Percentiles rank a stretch among this genome's conserved stretches.
Conservation (phyloP, 2,329 filamentous ascomycete genomes). For the Ascochyta fabae region DNA sequence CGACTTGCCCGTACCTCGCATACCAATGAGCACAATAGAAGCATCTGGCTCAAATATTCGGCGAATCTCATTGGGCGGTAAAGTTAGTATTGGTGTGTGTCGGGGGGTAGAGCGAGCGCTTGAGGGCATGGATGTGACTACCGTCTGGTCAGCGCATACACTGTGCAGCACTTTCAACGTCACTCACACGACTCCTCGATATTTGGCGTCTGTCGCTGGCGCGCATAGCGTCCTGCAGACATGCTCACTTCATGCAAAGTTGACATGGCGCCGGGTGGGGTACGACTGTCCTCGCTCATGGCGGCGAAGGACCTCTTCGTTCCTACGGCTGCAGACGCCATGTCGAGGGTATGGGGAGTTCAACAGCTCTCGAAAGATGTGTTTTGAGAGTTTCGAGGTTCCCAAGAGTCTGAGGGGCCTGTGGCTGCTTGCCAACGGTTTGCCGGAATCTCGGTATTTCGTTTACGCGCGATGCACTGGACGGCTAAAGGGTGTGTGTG, state of each 20-base stretch:
- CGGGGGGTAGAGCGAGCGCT: constrained; percentile 39
- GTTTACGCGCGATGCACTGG: constrained; percentile 10
- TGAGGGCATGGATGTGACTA: constrained; percentile 29
- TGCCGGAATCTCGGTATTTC: constrained; percentile 4
- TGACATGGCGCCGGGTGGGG: constrained; percentile 6
- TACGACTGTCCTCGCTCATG: constrained; percentile 29
- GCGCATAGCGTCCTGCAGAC: constrained; percentile 4
- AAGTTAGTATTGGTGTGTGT: constrained; percentile 32
- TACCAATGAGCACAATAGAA: constrained; percentile 75
- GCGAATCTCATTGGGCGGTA: constrained; percentile 27
- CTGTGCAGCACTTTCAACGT: not conserved
- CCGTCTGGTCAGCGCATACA: constrained; percentile 10
- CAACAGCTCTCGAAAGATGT: not conserved
- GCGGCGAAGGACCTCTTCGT: constrained; percentile 38
- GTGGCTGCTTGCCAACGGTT: not conserved
- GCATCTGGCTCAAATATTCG: constrained; percentile 64
- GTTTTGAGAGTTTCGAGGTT: not conserved
- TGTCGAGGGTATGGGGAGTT: constrained; percentile 10
- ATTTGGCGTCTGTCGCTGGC: constrained; percentile 4
- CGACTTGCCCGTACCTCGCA: constrained; percentile 77
- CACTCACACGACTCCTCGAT: constrained; percentile 17
- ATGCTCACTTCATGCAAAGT: constrained; percentile 8
- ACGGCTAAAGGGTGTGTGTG: constrained; percentile 12
- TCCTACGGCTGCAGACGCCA: constrained; percentile 39
- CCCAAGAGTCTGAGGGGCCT: not conserved